Evolutionary conservation across 192 early-diverging fungal species (phyloP).

Genomic region (Rhizophagus prolifer): DNA sequence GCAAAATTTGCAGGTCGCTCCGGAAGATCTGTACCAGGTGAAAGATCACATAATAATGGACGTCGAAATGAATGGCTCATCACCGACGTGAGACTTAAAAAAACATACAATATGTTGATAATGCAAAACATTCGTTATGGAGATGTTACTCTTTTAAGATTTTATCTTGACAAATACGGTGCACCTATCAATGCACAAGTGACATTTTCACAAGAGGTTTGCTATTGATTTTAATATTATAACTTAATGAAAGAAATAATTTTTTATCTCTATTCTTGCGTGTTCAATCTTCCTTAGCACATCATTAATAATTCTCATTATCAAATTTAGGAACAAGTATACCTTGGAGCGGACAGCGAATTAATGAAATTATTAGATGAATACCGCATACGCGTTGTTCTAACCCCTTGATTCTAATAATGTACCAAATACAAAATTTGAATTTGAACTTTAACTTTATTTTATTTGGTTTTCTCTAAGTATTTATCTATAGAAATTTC

Average conservation of each 20-base stretch:
- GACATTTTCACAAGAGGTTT: slow-evolving; percentile 23
- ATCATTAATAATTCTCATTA: neutral
- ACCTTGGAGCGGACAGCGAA: slow-evolving; percentile 7
- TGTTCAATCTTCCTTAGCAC: neutral
- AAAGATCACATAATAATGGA: slow-evolving; percentile 9
- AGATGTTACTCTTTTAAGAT: slow-evolving; percentile 40
- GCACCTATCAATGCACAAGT: slow-evolving; percentile 28
- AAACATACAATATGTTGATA: slow-evolving; percentile 47
- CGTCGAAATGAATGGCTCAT: slow-evolving; percentile 39
- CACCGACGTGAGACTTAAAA: slow-evolving; percentile 41
- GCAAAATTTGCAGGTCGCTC: slow-evolving; percentile 18
- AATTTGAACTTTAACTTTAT: too few species aligned
- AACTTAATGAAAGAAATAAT: neutral
- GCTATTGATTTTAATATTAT: neutral
- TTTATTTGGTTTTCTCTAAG: too few species aligned
- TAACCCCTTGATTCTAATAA: slow-evolving; percentile 2
- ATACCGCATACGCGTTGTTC: slow-evolving; percentile 21
- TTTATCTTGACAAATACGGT: slow-evolving; percentile 46
- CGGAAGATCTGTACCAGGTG: neutral
- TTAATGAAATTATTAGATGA: slow-evolving; percentile 18
- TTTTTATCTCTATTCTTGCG: neutral
- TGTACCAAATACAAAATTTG: too few species aligned
- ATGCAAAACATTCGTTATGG: slow-evolving; percentile 46
- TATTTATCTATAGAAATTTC: too few species aligned
- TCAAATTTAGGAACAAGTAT: slow-evolving; percentile 23